phyloP scores from a whole-genome alignment of 2,329 filamentous ascomycete species.

The Penicillium sp. region DNA sequence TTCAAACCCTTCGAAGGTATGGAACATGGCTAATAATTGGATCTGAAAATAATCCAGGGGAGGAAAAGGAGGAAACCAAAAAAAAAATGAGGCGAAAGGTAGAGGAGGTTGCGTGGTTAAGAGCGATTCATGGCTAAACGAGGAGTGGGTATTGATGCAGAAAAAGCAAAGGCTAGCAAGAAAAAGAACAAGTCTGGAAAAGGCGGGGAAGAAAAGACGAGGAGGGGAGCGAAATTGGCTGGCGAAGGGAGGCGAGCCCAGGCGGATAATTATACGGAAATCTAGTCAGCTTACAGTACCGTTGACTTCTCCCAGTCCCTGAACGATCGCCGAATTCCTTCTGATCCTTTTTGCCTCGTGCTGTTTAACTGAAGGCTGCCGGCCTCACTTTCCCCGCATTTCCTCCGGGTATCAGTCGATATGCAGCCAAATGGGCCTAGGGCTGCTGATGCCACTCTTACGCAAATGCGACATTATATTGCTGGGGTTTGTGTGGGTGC shows the following conservation, averaged over 20 bases:
- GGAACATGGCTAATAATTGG: conserved; percentile 41
- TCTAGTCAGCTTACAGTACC: background rate
- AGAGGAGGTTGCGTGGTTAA: background rate
- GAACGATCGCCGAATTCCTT: conserved; percentile 19
- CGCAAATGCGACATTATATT: background rate
- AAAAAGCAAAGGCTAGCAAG: conserved; percentile 3
- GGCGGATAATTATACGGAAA: background rate
- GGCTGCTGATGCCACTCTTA: background rate
- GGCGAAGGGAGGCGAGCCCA: conserved; percentile 1
- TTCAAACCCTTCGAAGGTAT: conserved; percentile 49
- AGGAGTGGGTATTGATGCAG: conserved; percentile 3
- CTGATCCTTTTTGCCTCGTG: background rate
- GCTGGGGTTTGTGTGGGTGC: background rate
- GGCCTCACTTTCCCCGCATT: conserved; percentile 10
- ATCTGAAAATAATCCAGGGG: background rate
- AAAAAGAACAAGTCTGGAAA: conserved; percentile 10
- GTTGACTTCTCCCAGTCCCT: conserved; percentile 9
- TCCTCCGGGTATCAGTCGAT: background rate
- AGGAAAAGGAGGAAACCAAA: background rate
- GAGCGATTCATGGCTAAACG: conserved; percentile 1
- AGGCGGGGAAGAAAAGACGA: conserved; percentile 11
- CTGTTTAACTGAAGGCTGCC: background rate
- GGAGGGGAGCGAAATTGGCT: conserved; percentile 11
- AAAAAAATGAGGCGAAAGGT: background rate
- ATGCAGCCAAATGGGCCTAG: conserved; percentile 5